These are phyloP conservation scores for Venturia nashicola DNA, from an alignment of 2,329 filamentous ascomycete species.

Conservation along the genomic window DNA sequence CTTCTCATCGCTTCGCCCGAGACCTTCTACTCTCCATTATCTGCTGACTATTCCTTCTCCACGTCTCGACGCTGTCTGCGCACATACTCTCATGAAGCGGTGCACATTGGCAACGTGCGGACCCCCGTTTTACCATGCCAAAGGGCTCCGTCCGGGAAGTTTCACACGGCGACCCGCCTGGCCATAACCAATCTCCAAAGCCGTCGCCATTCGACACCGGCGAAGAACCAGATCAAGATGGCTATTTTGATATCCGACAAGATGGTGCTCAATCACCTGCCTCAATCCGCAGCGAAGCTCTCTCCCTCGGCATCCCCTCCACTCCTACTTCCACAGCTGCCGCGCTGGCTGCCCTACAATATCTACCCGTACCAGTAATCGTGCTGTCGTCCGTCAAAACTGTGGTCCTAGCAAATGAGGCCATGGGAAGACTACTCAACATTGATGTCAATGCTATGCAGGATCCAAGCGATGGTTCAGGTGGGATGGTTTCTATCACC, in stretches of 20 bases:
- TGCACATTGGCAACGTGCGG: constrained; percentile 1
- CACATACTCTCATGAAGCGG: background rate
- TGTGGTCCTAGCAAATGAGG: constrained; percentile 61
- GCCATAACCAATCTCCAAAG: background rate
- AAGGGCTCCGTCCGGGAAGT: background rate
- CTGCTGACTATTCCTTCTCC: background rate
- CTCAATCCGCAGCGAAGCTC: constrained; percentile 7
- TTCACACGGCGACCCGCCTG: background rate
- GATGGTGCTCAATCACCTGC: constrained; percentile 3
- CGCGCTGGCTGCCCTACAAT: constrained; percentile 58
- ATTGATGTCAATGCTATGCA: constrained; percentile 33
- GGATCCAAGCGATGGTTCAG: constrained; percentile 21
- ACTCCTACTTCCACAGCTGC: background rate
- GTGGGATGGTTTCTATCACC: constrained; percentile 29
- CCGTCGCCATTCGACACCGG: background rate
- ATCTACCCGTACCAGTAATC: constrained; percentile 59
- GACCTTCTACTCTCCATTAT: background rate
- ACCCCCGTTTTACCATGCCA: background rate
- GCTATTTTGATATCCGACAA: constrained; percentile 9
- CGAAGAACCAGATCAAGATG: background rate
- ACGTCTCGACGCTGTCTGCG: background rate
- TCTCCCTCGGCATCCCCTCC: background rate
- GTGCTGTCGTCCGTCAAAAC: constrained; percentile 58
- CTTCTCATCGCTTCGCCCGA: background rate
- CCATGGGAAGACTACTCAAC: constrained; percentile 58